Percentiles rank a stretch among this genome's conserved stretches.
These are phyloP conservation scores for Penicillium brevicompactum DNA, from an alignment of 2,329 filamentous ascomycete genomes.

Conservation along the genomic window DNA sequence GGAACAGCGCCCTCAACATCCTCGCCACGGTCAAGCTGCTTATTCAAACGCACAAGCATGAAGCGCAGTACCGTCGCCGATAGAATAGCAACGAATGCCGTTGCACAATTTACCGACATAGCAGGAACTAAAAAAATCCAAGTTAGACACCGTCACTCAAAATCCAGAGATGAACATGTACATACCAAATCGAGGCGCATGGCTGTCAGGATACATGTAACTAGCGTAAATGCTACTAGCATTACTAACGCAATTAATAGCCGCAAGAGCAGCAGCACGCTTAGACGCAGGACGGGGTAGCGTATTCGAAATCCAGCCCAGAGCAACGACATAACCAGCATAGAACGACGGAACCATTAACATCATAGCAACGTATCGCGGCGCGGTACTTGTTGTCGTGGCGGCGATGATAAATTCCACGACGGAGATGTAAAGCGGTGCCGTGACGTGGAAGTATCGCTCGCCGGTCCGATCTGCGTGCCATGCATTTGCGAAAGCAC, in stretches of 20 bases:
- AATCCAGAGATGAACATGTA: conserved; percentile 39
- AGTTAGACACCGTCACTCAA: conserved; percentile 1
- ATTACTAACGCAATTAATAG: conserved; percentile 75
- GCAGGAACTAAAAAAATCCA: conserved; percentile 51
- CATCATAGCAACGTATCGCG: conserved; percentile 72
- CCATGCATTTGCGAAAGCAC: conserved; percentile 66
- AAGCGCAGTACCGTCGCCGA: conserved; percentile 64
- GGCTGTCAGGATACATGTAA: conserved; percentile 64
- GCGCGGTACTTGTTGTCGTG: conserved; percentile 60
- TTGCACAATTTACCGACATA: conserved; percentile 69
- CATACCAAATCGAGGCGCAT: conserved; percentile 43
- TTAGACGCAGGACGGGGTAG: conserved; percentile 76
- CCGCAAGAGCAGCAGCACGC: conserved; percentile 70
- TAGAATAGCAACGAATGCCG: conserved; percentile 64
- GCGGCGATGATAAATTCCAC: conserved; percentile 69
- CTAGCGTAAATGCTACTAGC: conserved; percentile 69
- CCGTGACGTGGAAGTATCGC: conserved; percentile 67
- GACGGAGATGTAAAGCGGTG: conserved; percentile 64
- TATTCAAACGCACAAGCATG: conserved; percentile 67
- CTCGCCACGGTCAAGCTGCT: conserved; percentile 68
- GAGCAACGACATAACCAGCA: conserved; percentile 66
- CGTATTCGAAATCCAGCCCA: conserved; percentile 76
- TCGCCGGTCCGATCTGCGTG: conserved; percentile 73
- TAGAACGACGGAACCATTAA: conserved; percentile 69
- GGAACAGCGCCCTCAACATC: conserved; percentile 57